A percentile compares a stretch with the other conserved stretches of the same genome.
phyloP scores from a whole-genome alignment of 768 basidiomycete species.

The Calocybe cyanea region DNA sequence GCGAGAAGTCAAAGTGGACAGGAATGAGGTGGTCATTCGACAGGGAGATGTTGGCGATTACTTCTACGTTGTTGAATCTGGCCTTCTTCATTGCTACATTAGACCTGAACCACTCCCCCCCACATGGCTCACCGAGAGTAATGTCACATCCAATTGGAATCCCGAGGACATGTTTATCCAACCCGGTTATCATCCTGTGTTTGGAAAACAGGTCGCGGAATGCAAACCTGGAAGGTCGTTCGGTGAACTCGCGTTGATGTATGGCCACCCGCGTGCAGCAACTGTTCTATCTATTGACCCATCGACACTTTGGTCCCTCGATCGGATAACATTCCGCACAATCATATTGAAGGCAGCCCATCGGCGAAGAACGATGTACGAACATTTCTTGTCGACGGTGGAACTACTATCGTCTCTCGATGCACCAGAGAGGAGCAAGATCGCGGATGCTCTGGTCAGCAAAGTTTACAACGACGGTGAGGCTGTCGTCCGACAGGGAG shows the following conservation, averaged over 20 bases:
- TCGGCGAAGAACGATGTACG: conserved; percentile 91
- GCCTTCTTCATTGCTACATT: conserved; percentile 80
- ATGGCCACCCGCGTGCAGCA: conserved; percentile 93
- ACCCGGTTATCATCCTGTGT: conserved; percentile 62
- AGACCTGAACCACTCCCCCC: conserved; percentile 63
- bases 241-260: conserved; percentile 97
- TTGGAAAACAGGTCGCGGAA: conserved; percentile 80
- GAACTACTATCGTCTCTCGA: conserved; percentile 83
- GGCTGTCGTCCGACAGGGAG: conserved; percentile 87
- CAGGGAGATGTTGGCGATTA: conserved; percentile 97
- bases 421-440: conserved; percentile 89
- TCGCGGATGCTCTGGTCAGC: conserved; percentile 92
- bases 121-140: conserved; percentile 47
- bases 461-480: conserved; percentile 79
- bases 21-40: conserved; percentile 87
- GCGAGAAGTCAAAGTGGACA: conserved; percentile 73
- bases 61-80: conserved; percentile 95
- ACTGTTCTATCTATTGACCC: conserved; percentile 83
- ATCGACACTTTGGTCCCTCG: conserved; percentile 90
- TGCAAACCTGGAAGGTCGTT: conserved; percentile 85
- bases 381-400: conserved; percentile 91
- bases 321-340: conserved; percentile 97
- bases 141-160: conserved; percentile 32
- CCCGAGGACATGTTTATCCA: conserved; percentile 55
- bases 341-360: conserved; percentile 94